Evolutionary conservation across 2,329 filamentous ascomycete species (phyloP), one percentile per base, ranked within the genome.

Genomic region (Arthrobotrys musiformis): DNA sequence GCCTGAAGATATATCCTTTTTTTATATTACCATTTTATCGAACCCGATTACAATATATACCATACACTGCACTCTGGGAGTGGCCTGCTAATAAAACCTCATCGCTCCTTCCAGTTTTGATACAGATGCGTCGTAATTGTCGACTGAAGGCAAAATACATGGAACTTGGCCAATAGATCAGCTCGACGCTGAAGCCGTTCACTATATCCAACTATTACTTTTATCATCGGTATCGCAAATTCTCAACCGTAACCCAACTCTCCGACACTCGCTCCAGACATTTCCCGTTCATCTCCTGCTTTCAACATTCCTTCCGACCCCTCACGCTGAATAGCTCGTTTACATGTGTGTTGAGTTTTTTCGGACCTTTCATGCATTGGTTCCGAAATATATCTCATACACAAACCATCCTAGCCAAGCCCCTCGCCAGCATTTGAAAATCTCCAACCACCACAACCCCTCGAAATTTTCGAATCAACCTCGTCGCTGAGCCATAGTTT

Each of bases 371-470:
- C 40, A 75, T 69, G 72, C 46, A 62, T 68, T 58, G 66, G 58
- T 76, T 70, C 72, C 72, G 72, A 76, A 76, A 76, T 76, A 76
- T 76, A 76, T 76, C 72, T 76, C 72, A 64, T 52, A 61, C 46
- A 69, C n/a, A 37, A 62, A 7, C 66, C 54, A 76, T 42, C 63
- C 70, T 30, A 64, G 37, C 58, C 30, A 62, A 54, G 17, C 64
- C 52, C 50, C 64, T 58, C 30, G 52, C 28, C 37, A 30, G 33
- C 24, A 50, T 50, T 28, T 26, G 50, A 72, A 64, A 56, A 48
- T 72, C 64, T 52, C 17, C 58, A 63, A 74, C 70, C 60, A 73
- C 35, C 15, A 58, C 44, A 56, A 60, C 48, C 54, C 19, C 54
- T 58, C 33, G 30, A 22, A 56, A 37, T 37, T 33, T n/a, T 24